Conservation (phyloP, 495 filamentous ascomycete species). For the Daldinia decipiens region DNA sequence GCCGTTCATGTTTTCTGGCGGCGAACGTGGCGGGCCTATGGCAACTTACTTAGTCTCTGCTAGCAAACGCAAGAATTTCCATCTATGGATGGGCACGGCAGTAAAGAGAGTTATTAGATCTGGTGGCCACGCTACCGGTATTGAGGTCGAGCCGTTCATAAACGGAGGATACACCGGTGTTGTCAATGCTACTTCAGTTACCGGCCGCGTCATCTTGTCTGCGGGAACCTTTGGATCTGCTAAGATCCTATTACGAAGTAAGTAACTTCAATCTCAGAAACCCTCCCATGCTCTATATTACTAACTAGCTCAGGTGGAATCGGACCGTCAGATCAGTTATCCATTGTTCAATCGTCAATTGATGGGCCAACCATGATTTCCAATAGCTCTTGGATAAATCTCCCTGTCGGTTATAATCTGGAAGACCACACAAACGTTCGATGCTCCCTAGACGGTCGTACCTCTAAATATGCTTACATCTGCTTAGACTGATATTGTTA, state of each 20-base stretch:
- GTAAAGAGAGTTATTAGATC: constrained; percentile 73
- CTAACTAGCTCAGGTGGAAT: constrained; percentile 61
- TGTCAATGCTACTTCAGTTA: constrained; percentile 65
- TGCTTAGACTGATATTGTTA: constrained; percentile 64
- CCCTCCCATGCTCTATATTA: background rate
- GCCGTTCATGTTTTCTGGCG: constrained; percentile 74
- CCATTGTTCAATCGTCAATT: constrained; percentile 61
- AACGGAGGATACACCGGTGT: constrained; percentile 67
- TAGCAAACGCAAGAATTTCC: constrained; percentile 69
- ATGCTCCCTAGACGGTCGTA: background rate
- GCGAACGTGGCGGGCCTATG: constrained; percentile 75
- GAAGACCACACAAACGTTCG: constrained; percentile 71
- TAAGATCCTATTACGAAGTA: constrained; percentile 53
- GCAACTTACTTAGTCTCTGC: constrained; percentile 78
- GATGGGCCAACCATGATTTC: constrained; percentile 64
- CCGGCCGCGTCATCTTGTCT: constrained; percentile 74
- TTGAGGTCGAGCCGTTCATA: constrained; percentile 70
- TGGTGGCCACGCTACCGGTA: constrained; percentile 69
- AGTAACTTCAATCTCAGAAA: constrained; percentile 6
- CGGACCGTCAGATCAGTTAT: constrained; percentile 67
- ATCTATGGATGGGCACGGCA: constrained; percentile 70
- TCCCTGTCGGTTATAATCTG: constrained; percentile 77
- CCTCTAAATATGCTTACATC: constrained; percentile 1
- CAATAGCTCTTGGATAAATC: constrained; percentile 68
- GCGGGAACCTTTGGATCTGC: constrained; percentile 75